These are phyloP conservation scores for Phytophthora cajani DNA, from an alignment of 352 stramenopile genomes.

Conservation along the genomic window DNA sequence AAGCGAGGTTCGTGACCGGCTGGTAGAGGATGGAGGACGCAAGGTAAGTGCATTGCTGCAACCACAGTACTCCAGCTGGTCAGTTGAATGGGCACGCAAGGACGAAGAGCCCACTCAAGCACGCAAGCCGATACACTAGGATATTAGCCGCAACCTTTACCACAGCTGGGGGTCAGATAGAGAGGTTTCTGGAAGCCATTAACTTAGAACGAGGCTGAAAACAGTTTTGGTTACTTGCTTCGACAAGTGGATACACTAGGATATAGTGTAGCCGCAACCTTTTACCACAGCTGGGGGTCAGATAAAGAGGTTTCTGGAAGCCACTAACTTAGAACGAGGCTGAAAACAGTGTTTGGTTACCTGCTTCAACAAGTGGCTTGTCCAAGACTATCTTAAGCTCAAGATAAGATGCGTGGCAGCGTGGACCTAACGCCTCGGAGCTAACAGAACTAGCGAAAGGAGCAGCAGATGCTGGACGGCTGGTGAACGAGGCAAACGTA, in stretches of 20 bases:
- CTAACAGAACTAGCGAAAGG: not conserved
- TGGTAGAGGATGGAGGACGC: conserved; percentile 17
- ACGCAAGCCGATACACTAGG: conserved; percentile 4
- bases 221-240: conserved; percentile 4
- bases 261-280: conserved; percentile 2
- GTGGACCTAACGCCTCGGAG: not conserved
- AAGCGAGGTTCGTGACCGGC: not conserved
- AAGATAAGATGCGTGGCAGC: conserved; percentile 8
- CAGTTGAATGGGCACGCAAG: conserved; percentile 26
- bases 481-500: not conserved
- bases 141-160: conserved; percentile 4
- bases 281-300: conserved; percentile 17
- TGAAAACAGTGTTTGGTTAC: conserved; percentile 1
- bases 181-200: not conserved
- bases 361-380: conserved; percentile 6
- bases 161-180: conserved; percentile 15
- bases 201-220: not conserved
- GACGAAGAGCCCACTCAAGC: conserved; percentile 5
- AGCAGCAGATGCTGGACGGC: conserved; percentile 1
- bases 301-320: not conserved
- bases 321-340: not conserved
- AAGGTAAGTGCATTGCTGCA: conserved; percentile 6
- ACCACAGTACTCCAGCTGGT: conserved; percentile 14
- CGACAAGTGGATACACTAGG: conserved; percentile 6
- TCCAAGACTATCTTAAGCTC: not conserved